Evolutionary conservation across 352 stramenopile genomes (phyloP).

Genomic region (Aphanomyces euteiches): DNA sequence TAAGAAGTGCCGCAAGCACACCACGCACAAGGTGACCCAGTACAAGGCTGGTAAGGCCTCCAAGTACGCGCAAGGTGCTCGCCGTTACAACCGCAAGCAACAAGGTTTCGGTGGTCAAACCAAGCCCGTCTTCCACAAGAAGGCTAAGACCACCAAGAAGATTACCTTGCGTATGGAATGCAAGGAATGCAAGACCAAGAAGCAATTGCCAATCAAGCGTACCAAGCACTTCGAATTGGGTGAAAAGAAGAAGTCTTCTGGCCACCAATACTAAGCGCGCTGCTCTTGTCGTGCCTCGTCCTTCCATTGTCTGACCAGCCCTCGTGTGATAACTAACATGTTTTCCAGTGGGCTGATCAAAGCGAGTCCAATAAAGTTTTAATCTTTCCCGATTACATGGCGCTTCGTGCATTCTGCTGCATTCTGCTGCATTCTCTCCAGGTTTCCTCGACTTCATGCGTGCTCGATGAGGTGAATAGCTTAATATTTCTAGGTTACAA

Average conservation of each 20-base stretch:
- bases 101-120: constrained; percentile 99
- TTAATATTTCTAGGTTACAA: no score
- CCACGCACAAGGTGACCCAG: constrained; percentile 99
- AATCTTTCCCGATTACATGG: constrained; percentile 26
- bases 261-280: constrained; percentile 94
- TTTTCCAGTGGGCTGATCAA: constrained; percentile 8
- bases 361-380: constrained; percentile 31
- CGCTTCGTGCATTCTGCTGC: no score
- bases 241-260: constrained; percentile 98
- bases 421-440: no score
- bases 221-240: constrained; percentile 99
- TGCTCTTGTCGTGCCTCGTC: constrained; percentile 4
- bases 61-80: constrained; percentile 97
- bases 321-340: background rate
- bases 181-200: constrained; percentile 99
- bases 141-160: constrained; percentile 99
- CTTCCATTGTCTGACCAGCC: constrained; percentile 8
- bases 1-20: constrained; percentile 99
- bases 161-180: constrained; percentile 98
- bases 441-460: no score
- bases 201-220: constrained; percentile 98
- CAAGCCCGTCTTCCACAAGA: constrained; percentile 99
- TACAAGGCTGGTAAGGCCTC: constrained; percentile 99
- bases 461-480: no score
- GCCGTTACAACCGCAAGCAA: constrained; percentile 99